Base-by-base conservation (phyloP, 768 basidiomycete species). In the Lyophyllum semitale region DNA sequence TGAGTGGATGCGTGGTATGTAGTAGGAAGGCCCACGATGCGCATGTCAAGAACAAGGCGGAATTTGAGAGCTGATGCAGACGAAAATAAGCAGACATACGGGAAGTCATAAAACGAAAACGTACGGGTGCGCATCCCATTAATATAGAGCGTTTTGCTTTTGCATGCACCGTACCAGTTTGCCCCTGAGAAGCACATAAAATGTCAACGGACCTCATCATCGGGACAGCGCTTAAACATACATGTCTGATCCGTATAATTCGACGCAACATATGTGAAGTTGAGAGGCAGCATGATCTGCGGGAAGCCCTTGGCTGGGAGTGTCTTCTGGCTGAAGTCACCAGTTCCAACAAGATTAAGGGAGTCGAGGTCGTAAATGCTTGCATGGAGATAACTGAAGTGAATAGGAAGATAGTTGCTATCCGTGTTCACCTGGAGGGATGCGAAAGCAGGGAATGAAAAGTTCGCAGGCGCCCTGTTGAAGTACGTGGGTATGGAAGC, bases 241-340 rank as follows among this genome's bases (percentile, higher is more conserved):
- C 94, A 98, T 20, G 95, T 96, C 32, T 79, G 75, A 71, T 98
- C 95, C 4, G 87, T 83, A 42, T 82, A 78, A 66, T 98, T 97
- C 11, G 82, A 75, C 0, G 88, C 92, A 12, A 84, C 59, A 68
- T 96, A 97, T 0, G 87, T 84, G 71, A 96, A 95, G 62, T 89
- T 89, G 48, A 98, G 73, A 0, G 93, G 93, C 9, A 98, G 59
- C 29, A 80, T 68, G 25, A 97, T 73, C 30, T 82, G 68, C n/a
- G 85, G 79, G 64, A 84, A 86, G 20, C 71, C 49, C 64, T 87
- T 88, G 11, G 91, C 87, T 5, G 87, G 83, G 9, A 95, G 71
- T 3, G 81, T 84, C 51, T 77, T 72, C 32, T 75, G 68, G 8
- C 83, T 81, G 55, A 84, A 74, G 60, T 83, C 78, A 8, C 95